These are phyloP conservation scores for Wilcoxina mikolae DNA, from an alignment of 495 filamentous ascomycete species.

Conservation along the genomic window DNA sequence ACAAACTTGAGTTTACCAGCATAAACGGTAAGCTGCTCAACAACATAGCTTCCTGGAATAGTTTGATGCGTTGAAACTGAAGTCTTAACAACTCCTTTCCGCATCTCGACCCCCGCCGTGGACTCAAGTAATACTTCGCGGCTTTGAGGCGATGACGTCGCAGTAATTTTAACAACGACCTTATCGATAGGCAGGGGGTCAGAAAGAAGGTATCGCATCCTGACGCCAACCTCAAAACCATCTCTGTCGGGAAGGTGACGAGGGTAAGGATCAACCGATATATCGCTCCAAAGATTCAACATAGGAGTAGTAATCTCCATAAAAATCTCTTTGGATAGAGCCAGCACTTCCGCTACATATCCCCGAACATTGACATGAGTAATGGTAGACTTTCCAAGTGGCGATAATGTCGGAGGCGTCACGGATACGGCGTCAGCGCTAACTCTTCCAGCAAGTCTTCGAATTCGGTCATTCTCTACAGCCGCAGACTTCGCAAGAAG, in stretches of 20 bases:
- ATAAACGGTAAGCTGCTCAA: constrained; percentile 56
- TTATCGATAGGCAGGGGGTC: constrained; percentile 53
- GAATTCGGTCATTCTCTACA: constrained; percentile 37
- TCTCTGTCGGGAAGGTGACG: constrained; percentile 57
- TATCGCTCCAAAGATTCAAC: constrained; percentile 54
- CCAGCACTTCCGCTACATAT: constrained; percentile 51
- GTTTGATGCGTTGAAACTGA: constrained; percentile 36
- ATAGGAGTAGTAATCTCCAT: constrained; percentile 54
- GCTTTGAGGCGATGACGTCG: constrained; percentile 29
- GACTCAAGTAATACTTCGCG: constrained; percentile 54
- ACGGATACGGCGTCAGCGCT: constrained; percentile 19
- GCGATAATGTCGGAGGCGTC: not conserved
- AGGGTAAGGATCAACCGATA: constrained; percentile 54
- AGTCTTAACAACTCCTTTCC: constrained; percentile 38
- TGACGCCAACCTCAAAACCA: constrained; percentile 58
- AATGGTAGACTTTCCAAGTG: not conserved
- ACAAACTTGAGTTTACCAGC: constrained; percentile 55
- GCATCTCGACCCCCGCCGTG: constrained; percentile 33
- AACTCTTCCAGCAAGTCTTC: constrained; percentile 28
- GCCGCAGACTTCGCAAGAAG: constrained; percentile 60
- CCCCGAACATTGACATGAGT: constrained; percentile 35
- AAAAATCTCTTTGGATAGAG: constrained; percentile 44
- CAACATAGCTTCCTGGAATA: constrained; percentile 58
- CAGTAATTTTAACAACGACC: constrained; percentile 50
- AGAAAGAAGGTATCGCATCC: constrained; percentile 54